Conservation (phyloP, 805 yeast species). For the Candida piceae region DNA sequence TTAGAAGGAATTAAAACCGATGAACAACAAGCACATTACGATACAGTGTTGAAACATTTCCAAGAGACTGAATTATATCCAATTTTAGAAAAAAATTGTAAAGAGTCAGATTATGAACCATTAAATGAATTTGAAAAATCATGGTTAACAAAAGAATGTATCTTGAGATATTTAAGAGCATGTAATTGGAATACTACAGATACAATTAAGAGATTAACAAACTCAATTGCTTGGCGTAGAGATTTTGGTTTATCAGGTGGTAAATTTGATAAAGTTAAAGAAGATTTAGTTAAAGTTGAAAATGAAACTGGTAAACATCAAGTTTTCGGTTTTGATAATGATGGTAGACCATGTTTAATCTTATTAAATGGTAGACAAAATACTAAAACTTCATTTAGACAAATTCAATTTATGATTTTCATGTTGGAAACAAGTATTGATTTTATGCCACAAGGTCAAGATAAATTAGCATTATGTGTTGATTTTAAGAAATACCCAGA, state of each 20-base stretch:
- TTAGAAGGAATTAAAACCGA: conserved; percentile 42
- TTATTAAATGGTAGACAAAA: conserved; percentile 94
- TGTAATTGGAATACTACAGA: conserved; percentile 79
- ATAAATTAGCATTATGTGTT: conserved; percentile 81
- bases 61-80: conserved; percentile 45
- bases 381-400: conserved; percentile 84
- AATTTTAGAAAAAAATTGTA: conserved; percentile 37
- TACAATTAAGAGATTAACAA: conserved; percentile 66
- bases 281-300: conserved; percentile 54
- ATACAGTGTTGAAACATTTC: conserved; percentile 55
- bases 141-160: conserved; percentile 90
- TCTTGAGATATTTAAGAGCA: conserved; percentile 85
- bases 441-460: conserved; percentile 95
- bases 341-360: conserved; percentile 88
- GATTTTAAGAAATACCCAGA: conserved; percentile 83
- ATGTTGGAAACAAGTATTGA: conserved; percentile 91
- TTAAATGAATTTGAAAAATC: conserved; percentile 58
- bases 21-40: conserved; percentile 56
- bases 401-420: conserved; percentile 89
- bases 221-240: conserved; percentile 87
- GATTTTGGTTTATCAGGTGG: conserved; percentile 69
- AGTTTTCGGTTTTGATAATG: conserved; percentile 83
- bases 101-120: conserved; percentile 31
- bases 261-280: conserved; percentile 44
- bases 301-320: conserved; percentile 91